Evolutionary conservation across 106 monocot species (phyloP).

Genomic region (Alisma plantagoaquatica): DNA sequence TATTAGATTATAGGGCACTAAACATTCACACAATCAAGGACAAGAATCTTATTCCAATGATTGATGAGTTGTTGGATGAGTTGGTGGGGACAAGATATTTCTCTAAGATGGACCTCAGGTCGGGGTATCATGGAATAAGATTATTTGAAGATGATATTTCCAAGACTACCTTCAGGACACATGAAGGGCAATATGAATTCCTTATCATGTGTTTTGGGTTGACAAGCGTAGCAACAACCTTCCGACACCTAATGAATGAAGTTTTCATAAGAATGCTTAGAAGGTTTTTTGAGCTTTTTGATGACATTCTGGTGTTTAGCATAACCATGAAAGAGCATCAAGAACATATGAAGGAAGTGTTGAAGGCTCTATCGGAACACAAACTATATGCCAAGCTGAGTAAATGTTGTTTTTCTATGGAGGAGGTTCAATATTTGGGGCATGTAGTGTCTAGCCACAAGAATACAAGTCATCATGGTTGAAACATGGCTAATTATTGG

Average conservation of each 20-base stretch:
- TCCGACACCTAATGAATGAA: not conserved
- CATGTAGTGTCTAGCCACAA: not conserved
- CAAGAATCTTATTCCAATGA: not conserved
- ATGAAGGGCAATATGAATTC: not conserved
- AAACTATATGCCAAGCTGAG: not conserved
- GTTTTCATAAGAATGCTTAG: not conserved
- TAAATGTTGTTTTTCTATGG: not conserved
- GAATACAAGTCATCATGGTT: too few relatives aligned
- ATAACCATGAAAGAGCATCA: not conserved
- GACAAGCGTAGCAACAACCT: not conserved
- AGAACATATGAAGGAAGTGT: not conserved
- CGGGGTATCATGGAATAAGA: not conserved
- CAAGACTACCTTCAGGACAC: not conserved
- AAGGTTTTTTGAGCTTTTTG: not conserved
- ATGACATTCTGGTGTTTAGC: constrained; percentile 1
- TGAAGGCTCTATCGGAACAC: not conserved
- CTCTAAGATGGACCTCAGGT: not conserved
- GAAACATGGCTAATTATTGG: too few relatives aligned
- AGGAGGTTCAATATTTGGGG: not conserved
- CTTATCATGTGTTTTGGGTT: not conserved
- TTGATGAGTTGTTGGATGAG: not conserved
- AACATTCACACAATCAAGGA: not conserved
- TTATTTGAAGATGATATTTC: not conserved
- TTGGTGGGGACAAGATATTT: not conserved
- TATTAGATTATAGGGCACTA: too few relatives aligned